Percentiles rank a stretch among this genome's conserved stretches.
phyloP scores from a whole-genome alignment of 441 rosid genomes.

The Euphorbia corollata region DNA sequence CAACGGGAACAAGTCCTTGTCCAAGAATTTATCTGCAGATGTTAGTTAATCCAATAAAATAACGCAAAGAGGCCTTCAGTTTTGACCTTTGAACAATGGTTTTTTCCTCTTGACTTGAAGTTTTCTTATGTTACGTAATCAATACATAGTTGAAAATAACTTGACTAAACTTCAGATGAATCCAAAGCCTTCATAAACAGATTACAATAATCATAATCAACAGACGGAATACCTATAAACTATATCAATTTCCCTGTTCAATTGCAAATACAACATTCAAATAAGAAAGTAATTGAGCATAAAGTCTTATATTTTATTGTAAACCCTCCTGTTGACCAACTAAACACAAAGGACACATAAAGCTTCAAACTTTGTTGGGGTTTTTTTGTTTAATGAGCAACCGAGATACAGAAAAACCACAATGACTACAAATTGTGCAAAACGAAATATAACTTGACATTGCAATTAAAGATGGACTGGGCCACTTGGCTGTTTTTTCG shows the following conservation, averaged over 20 bases:
- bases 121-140: background rate
- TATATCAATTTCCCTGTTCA: background rate
- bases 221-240: background rate
- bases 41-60: background rate
- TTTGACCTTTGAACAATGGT: background rate
- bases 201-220: background rate
- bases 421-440: background rate
- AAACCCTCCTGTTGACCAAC: background rate
- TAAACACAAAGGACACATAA: background rate
- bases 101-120: background rate
- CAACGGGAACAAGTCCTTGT: background rate
- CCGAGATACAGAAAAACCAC: constrained; percentile 1
- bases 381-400: constrained; percentile 4
- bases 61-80: background rate
- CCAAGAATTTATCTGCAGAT: background rate
- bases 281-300: background rate
- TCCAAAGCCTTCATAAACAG: constrained; percentile 4
- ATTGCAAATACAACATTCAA: too few species aligned
- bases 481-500: constrained; percentile 24
- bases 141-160: too few species aligned
- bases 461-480: constrained; percentile 59
- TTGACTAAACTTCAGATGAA: background rate
- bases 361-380: background rate
- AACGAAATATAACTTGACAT: constrained; percentile 53
- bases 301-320: background rate